Evolutionary conservation across 176 grass and related monocot genomes (phyloP).

Genomic region (Tillandsia fasciculata): DNA sequence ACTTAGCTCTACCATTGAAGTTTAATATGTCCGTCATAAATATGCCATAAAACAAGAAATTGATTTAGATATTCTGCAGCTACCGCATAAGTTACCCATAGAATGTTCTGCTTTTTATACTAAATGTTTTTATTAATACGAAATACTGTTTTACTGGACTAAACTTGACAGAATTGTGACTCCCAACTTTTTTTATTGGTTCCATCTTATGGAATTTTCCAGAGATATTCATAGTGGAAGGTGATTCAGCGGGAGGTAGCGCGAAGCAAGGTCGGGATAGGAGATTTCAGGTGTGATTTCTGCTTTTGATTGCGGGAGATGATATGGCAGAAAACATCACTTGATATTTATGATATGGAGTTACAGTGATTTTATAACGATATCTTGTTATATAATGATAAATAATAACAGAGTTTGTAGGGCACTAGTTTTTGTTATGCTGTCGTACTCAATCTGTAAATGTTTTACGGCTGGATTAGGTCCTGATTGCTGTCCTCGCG

Average conservation of each 20-base stretch:
- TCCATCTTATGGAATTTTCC: conserved; percentile 25
- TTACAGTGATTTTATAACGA: neutral
- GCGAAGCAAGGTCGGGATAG: conserved; percentile 97
- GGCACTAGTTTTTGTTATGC: no score
- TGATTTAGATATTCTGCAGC: no score
- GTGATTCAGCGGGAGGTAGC: conserved; percentile 95
- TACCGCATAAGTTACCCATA: no score
- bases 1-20: no score
- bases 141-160: neutral
- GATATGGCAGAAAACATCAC: neutral
- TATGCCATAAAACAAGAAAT: no score
- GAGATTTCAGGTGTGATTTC: conserved; percentile 70
- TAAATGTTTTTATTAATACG: no score
- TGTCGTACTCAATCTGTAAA: no score
- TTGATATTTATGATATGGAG: neutral
- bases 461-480: no score
- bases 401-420: no score
- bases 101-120: no score
- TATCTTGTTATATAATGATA: neutral
- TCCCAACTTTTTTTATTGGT: conserved; percentile 19
- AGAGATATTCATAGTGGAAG: conserved; percentile 99
- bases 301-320: conserved; percentile 1
- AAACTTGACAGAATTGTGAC: neutral
- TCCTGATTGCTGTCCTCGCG: no score
- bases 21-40: no score